A percentile compares a stretch with the other conserved stretches of the same genome.
Evolutionary conservation across 2,329 filamentous ascomycete species (phyloP).

Genomic region (Alternaria arbusti): DNA sequence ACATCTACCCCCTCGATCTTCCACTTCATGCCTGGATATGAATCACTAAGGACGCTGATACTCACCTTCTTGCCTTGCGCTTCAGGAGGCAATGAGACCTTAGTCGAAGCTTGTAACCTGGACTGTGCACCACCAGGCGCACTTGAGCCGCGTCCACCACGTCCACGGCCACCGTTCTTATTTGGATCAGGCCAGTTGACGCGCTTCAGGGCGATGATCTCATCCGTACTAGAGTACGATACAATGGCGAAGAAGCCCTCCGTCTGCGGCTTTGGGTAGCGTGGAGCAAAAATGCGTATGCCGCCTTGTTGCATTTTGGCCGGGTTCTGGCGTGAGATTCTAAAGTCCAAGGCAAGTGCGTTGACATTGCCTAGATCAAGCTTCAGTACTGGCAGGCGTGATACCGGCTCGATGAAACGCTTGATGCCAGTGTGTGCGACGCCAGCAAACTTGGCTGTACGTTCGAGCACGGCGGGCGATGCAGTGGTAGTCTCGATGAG

Average conservation of each 20-base stretch:
- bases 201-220: slow-evolving; percentile 85
- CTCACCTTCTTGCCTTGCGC: slow-evolving; percentile 68
- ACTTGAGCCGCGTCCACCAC: slow-evolving; percentile 11
- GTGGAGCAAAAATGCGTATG: slow-evolving; percentile 81
- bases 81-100: slow-evolving; percentile 66
- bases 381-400: slow-evolving; percentile 72
- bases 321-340: slow-evolving; percentile 71
- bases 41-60: slow-evolving; percentile 82
- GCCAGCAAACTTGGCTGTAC: slow-evolving; percentile 55
- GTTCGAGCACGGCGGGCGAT: slow-evolving; percentile 36
- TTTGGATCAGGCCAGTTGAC: slow-evolving; percentile 69
- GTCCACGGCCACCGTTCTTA: slow-evolving; percentile 3
- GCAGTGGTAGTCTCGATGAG: slow-evolving; percentile 49
- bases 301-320: slow-evolving; percentile 52
- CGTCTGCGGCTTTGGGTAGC: slow-evolving; percentile 91
- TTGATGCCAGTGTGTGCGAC: slow-evolving; percentile 55
- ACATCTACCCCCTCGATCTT: slow-evolving; percentile 59
- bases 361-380: slow-evolving; percentile 68
- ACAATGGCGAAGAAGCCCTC: slow-evolving; percentile 92
- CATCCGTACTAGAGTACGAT: slow-evolving; percentile 69
- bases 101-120: slow-evolving; percentile 61
- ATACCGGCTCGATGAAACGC: slow-evolving; percentile 65
- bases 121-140: slow-evolving; percentile 24
- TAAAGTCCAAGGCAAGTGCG: slow-evolving; percentile 67
- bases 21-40: slow-evolving; percentile 80